These are phyloP conservation scores for Cenococcum geophilum DNA, from an alignment of 495 filamentous ascomycete genomes.

Conservation along the genomic window DNA sequence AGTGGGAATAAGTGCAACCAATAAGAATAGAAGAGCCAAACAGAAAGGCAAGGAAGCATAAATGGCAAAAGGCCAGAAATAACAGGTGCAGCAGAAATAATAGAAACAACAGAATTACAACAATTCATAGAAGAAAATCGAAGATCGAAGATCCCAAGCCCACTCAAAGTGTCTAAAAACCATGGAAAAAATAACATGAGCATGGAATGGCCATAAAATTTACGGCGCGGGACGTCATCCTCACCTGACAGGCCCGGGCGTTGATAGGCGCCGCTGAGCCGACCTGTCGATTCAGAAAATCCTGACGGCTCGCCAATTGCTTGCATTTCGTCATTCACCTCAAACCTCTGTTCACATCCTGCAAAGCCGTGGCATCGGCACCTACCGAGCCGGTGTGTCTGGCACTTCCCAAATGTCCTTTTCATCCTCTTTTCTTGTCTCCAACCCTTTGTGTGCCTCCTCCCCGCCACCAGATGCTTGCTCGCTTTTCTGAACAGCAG, in stretches of 20 bases:
- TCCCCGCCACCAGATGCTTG: not conserved
- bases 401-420: slow-evolving; percentile 26
- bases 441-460: not conserved
- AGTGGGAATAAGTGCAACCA: not conserved
- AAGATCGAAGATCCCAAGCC: slow-evolving; percentile 3
- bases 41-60: not conserved
- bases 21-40: not conserved
- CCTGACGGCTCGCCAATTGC: not conserved
- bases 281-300: not conserved
- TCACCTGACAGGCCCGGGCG: not conserved
- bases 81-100: not conserved
- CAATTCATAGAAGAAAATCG: not conserved
- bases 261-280: not conserved
- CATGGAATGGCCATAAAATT: not conserved
- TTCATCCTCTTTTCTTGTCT: not conserved
- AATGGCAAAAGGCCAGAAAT: not conserved
- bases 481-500: not conserved
- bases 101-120: not conserved
- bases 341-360: not conserved
- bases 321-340: not conserved
- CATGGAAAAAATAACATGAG: not conserved
- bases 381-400: slow-evolving; percentile 25
- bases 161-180: no score
- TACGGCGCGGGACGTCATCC: not conserved
- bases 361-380: not conserved